Conservation (phyloP, 805 yeast genomes). For the Huiozyma sinensis region DNA sequence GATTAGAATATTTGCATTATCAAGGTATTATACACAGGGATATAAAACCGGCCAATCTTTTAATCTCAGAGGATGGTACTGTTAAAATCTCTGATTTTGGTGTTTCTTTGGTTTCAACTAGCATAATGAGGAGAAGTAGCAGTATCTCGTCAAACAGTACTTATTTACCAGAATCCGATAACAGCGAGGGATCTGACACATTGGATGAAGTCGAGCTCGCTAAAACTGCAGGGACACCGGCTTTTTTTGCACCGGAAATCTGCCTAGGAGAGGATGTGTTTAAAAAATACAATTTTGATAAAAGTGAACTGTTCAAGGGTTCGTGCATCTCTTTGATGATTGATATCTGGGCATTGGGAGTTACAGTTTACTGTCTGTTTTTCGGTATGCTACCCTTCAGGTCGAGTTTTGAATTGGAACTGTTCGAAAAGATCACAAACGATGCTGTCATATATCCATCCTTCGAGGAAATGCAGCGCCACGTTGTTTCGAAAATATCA, state of each 20-base stretch:
- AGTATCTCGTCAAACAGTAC: conserved; percentile 5
- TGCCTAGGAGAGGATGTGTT: conserved; percentile 44
- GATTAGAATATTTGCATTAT: conserved; percentile 81
- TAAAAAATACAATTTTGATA: conserved; percentile 15
- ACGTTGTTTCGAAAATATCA: conserved; percentile 25
- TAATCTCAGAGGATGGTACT: conserved; percentile 55
- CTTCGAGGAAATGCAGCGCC: conserved; percentile 20
- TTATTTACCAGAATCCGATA: conserved; percentile 1
- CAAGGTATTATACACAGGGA: conserved; percentile 93
- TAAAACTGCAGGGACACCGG: conserved; percentile 96
- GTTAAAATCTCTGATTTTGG: conserved; percentile 96
- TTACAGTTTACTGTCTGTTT: conserved; percentile 78
- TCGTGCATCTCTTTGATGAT: conserved; percentile 71
- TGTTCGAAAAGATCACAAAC: conserved; percentile 72
- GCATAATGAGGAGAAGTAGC: conserved; percentile 8
- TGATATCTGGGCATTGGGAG: conserved; percentile 97
- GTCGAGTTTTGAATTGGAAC: conserved; percentile 57
- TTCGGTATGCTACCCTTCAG: conserved; percentile 86
- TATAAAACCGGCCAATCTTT: conserved; percentile 87
- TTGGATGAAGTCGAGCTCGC: conserved; percentile 72
- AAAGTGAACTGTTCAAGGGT: conserved; percentile 19
- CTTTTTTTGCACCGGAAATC: conserved; percentile 90
- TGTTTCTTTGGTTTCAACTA: conserved; percentile 49
- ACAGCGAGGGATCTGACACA: conserved; percentile 6
- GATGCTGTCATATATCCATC: conserved; percentile 49